Conservation (phyloP, 768 basidiomycete genomes). For the Termitomyces sp. region DNA sequence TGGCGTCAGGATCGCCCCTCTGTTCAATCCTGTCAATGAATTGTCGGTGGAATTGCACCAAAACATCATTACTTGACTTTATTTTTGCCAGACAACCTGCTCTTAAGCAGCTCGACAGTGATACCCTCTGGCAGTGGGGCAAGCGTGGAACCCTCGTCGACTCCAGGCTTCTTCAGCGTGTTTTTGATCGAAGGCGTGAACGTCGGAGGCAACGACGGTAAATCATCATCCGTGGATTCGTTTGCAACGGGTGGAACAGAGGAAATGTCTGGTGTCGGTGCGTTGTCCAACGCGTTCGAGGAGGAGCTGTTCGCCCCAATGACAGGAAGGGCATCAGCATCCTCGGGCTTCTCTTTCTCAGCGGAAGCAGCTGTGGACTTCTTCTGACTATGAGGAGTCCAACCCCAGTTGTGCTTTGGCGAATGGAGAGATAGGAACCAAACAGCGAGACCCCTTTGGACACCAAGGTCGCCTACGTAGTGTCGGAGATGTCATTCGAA, state of each 20-base stretch:
- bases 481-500: background rate
- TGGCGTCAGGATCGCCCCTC: constrained; percentile 71
- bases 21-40: constrained; percentile 22
- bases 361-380: constrained; percentile 28
- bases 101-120: constrained; percentile 50
- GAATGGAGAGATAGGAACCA: constrained; percentile 67
- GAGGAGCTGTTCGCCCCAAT: constrained; percentile 12
- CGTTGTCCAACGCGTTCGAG: background rate
- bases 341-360: constrained; percentile 8
- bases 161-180: constrained; percentile 37
- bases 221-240: constrained; percentile 22
- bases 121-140: constrained; percentile 55
- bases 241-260: constrained; percentile 29
- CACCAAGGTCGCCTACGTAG: constrained; percentile 70
- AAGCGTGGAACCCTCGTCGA: constrained; percentile 17
- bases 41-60: background rate
- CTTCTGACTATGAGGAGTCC: constrained; percentile 37
- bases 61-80: constrained; percentile 58
- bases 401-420: constrained; percentile 37
- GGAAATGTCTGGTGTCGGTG: constrained; percentile 22
- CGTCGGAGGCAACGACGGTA: constrained; percentile 43
- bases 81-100: constrained; percentile 61
- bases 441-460: constrained; percentile 67
- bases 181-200: constrained; percentile 68
- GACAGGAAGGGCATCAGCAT: constrained; percentile 28